Evolutionary conservation across 306 rosid species (phyloP).

Genomic region (Prunus campanulata): DNA sequence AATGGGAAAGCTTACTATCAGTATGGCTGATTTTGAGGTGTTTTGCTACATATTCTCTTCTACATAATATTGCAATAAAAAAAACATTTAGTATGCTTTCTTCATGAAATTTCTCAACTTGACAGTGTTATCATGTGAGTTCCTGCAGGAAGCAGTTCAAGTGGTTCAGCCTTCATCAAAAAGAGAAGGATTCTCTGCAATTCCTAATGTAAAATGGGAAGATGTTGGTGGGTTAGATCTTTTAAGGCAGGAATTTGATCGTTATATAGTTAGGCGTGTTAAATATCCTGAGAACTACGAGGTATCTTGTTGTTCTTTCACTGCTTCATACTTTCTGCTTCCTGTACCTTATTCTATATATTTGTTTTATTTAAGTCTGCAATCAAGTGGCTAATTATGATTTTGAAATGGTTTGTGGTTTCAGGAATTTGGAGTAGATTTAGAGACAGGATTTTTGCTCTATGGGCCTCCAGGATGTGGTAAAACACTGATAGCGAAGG

Average conservation of each 20-base stretch:
- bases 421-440: slow-evolving; percentile 58
- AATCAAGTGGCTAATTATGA: background rate
- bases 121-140: background rate
- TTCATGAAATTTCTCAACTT: background rate
- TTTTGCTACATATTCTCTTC: background rate
- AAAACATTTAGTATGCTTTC: background rate
- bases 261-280: slow-evolving; percentile 49
- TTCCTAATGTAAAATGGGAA: slow-evolving; percentile 79
- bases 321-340: no score
- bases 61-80: background rate
- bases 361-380: no score
- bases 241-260: slow-evolving; percentile 56
- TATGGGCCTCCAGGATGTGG: slow-evolving; percentile 95
- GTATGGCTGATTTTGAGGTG: slow-evolving; percentile 72
- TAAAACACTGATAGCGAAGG: slow-evolving; percentile 82
- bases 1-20: slow-evolving; percentile 44
- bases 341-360: no score
- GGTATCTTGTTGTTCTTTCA: slow-evolving; percentile 30
- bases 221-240: slow-evolving; percentile 79
- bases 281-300: slow-evolving; percentile 58
- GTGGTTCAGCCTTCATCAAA: slow-evolving; percentile 64
- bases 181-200: slow-evolving; percentile 73
- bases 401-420: slow-evolving; percentile 18
- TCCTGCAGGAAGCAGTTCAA: slow-evolving; percentile 53
- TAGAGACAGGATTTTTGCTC: slow-evolving; percentile 73